Evolutionary conservation across 352 stramenopile species (phyloP), one percentile per base, ranked within the genome.

Genomic region (Globisporangium mamillatum): DNA sequence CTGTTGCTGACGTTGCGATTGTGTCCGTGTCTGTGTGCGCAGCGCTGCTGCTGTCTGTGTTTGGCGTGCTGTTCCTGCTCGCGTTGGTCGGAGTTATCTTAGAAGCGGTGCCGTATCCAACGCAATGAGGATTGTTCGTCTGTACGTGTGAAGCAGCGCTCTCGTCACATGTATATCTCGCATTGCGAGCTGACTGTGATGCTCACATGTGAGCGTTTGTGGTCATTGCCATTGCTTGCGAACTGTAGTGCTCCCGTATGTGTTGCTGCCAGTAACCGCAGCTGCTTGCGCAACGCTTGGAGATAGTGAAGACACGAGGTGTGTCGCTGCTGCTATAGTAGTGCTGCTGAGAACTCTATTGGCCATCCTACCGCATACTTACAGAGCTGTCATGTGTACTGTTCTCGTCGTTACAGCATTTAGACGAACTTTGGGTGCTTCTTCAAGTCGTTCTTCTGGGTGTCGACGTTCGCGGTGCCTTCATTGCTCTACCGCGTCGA

Each of bases 361-460:
- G 55, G 6, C 5, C 55, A 14, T 1, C 14, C 12, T 27, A 48
- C 25, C n/a, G 8, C 3, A 20, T 12, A 34, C 25, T 60, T 18
- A 46, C 55, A 3, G 18, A 41, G n/a, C 4, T 66, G 24, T 64
- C 18, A 2, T 36, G 18, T 20, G 50, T 53, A 1, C 27, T 27
- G 9, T 6, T 3, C 44, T 5, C 41, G 12, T 24, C n/a, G 36
- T 5, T 6, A 16, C 53, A 82, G 75, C 60, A 61, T 77, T 6
- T 91, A 75, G 76, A 85, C 69, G 29, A 86, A 82, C 68, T 90
- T 91, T 63, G 83, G 81, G 2, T 91, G 81, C 63, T 90, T 91
- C 66, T 89, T 91, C 60, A 81, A 91, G 52, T 78, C 81, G 25
- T 84, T 90, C 61, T 86, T 91, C 59, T 91, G 83, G 81, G 74